Evolutionary conservation across 768 basidiomycete genomes (phyloP).

Genomic region (Hortiboletus flavorubellus): DNA sequence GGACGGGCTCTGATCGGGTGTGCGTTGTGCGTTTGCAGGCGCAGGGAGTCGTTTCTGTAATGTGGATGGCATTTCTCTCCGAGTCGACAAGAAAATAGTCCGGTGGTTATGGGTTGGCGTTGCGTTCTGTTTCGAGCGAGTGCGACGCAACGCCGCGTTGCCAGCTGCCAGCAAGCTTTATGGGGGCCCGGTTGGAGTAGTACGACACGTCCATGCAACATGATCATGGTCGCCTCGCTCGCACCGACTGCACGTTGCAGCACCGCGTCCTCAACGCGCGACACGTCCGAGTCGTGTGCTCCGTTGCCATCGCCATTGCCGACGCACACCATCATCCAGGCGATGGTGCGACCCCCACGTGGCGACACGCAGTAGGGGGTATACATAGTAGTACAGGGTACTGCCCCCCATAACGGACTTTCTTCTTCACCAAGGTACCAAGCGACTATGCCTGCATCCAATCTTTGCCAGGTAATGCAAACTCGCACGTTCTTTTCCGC

Average conservation of each 20-base stretch:
- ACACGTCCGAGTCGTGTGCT: conserved; percentile 17
- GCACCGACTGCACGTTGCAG: conserved; percentile 19
- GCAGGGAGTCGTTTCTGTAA: conserved; percentile 19
- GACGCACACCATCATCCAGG: conserved; percentile 7
- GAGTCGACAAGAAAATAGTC: too few species aligned
- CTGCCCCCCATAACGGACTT: background rate
- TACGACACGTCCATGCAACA: conserved; percentile 16
- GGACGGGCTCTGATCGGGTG: conserved; percentile 11
- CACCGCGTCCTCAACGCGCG: conserved; percentile 15
- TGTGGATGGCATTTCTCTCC: conserved; percentile 16
- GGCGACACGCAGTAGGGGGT: conserved; percentile 8
- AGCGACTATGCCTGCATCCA: conserved; percentile 18
- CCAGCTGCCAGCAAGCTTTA: conserved; percentile 12
- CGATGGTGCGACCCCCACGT: conserved; percentile 26
- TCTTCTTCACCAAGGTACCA: conserved; percentile 2
- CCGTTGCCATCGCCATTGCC: conserved; percentile 8
- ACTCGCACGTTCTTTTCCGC: conserved; percentile 14
- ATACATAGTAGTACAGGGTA: conserved; percentile 20
- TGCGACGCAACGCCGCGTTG: background rate
- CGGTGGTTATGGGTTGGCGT: background rate
- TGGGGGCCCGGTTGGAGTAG: conserved; percentile 3
- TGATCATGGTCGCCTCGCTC: conserved; percentile 17
- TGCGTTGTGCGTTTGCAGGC: conserved; percentile 3
- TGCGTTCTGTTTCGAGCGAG: background rate
- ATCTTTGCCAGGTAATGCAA: conserved; percentile 25